Evolutionary conservation across 805 yeast species (phyloP).

Genomic region (Wickerhamomyces canadensis): DNA sequence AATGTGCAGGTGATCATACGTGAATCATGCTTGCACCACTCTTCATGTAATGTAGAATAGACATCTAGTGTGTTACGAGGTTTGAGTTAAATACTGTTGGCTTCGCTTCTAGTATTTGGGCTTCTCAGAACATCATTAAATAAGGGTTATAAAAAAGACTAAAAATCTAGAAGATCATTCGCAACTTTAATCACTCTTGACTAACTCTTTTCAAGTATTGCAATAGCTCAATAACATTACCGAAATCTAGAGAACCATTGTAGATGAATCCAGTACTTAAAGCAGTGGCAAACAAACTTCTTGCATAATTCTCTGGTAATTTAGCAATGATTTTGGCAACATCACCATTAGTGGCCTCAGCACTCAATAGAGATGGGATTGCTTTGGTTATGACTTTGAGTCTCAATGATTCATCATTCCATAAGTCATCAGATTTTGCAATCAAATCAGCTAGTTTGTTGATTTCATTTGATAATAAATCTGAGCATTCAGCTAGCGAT

Average conservation of each 20-base stretch:
- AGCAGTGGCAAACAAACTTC: constrained; percentile 58
- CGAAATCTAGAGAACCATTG: constrained; percentile 20
- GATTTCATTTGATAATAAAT: constrained; percentile 74
- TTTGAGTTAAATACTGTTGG: too few relatives aligned
- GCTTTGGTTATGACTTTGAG: constrained; percentile 71
- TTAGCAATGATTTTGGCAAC: constrained; percentile 48
- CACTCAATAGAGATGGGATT: constrained; percentile 67
- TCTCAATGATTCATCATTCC: constrained; percentile 70
- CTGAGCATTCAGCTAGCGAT: constrained; percentile 66
- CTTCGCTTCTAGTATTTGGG: too few relatives aligned
- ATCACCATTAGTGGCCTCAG: constrained; percentile 69
- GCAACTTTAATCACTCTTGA: not conserved
- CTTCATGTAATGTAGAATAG: too few relatives aligned
- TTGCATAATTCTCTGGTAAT: constrained; percentile 84
- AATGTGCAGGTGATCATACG: too few relatives aligned
- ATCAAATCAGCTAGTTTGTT: constrained; percentile 83
- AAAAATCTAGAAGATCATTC: not conserved
- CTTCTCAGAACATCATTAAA: not conserved
- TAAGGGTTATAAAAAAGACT: not conserved
- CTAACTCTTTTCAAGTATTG: constrained; percentile 19
- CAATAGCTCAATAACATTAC: constrained; percentile 24
- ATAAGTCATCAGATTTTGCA: constrained; percentile 80
- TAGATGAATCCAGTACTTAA: constrained; percentile 24
- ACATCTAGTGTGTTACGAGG: too few relatives aligned
- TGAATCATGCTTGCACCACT: too few relatives aligned